A percentile compares a stretch with the other conserved stretches of the same genome.
Evolutionary conservation across 306 rosid genomes (phyloP).

Genomic region (Citrullus mucosospermus): DNA sequence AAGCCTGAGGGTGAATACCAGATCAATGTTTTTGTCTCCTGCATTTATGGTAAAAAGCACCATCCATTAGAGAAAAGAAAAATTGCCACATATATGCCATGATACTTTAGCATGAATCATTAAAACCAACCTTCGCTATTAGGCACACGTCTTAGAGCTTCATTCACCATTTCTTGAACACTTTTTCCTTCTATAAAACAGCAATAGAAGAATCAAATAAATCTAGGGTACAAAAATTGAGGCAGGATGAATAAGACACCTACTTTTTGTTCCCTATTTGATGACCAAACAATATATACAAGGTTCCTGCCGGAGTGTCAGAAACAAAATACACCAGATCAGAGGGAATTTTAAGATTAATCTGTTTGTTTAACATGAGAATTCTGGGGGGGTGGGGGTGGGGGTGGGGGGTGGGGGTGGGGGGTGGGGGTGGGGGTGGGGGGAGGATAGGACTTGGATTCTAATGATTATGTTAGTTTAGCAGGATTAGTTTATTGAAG

Average conservation of each 20-base stretch:
- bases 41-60: constrained; percentile 27
- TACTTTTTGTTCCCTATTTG: background rate
- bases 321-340: background rate
- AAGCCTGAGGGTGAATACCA: constrained; percentile 42
- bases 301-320: background rate
- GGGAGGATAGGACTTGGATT: background rate
- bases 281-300: background rate
- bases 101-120: constrained; percentile 7
- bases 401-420: background rate
- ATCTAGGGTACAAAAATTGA: background rate
- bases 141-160: constrained; percentile 77
- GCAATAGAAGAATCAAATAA: constrained; percentile 12
- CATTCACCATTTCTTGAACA: constrained; percentile 87
- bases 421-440: background rate
- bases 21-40: constrained; percentile 84
- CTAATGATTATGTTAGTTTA: background rate
- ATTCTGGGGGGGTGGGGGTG: background rate
- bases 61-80: constrained; percentile 17
- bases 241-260: background rate
- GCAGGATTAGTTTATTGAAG: background rate
- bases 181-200: constrained; percentile 71
- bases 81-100: constrained; percentile 2
- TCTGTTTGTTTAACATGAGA: background rate
- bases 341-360: background rate
- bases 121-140: constrained; percentile 55